These are phyloP conservation scores for Geum urbanum DNA, from an alignment of 306 rosid genomes.

Conservation along the genomic window DNA sequence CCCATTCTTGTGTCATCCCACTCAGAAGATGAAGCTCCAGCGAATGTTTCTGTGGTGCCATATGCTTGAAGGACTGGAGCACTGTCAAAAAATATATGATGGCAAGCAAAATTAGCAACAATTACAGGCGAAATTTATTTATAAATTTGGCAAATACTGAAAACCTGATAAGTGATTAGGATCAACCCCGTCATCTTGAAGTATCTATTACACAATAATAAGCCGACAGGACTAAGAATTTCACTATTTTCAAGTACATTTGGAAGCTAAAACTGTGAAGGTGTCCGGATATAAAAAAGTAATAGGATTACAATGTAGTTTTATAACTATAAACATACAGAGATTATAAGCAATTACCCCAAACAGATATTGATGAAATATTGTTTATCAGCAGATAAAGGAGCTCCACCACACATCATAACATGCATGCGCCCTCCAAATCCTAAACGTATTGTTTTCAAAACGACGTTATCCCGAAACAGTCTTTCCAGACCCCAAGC, in stretches of 20 bases:
- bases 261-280: background rate
- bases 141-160: no score
- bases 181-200: background rate
- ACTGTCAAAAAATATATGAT: slow-evolving; percentile 31
- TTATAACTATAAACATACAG: background rate
- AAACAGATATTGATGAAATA: slow-evolving; percentile 77
- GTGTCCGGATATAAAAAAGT: background rate
- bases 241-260: background rate
- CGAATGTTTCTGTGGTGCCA: slow-evolving; percentile 95
- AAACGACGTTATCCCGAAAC: no score
- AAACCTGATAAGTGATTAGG: background rate
- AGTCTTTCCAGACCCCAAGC: no score
- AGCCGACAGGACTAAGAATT: background rate
- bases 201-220: background rate
- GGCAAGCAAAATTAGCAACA: background rate
- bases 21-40: slow-evolving; percentile 83
- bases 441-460: no score
- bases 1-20: slow-evolving; percentile 76
- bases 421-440: slow-evolving; percentile 17
- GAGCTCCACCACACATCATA: slow-evolving; percentile 78
- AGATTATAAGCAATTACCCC: slow-evolving; percentile 49
- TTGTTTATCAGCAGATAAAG: slow-evolving; percentile 73
- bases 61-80: slow-evolving; percentile 87
- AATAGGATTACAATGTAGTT: no score
- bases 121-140: background rate